Conservation (phyloP, 805 yeast species). For the Lipomyces starkeyi region DNA sequence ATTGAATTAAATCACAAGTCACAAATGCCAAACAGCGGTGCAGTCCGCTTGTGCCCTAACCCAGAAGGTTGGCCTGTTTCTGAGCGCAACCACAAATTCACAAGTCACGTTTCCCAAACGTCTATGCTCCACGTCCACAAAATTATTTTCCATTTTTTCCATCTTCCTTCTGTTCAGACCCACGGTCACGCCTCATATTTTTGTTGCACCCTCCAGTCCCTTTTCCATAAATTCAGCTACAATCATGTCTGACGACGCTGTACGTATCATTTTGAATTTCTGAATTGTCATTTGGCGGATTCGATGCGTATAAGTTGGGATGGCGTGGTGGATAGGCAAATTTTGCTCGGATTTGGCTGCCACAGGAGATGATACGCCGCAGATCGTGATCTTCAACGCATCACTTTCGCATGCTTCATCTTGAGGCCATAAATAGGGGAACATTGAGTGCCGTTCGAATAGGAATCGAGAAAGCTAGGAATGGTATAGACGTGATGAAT, state of each 20-base stretch:
- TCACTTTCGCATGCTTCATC: background rate
- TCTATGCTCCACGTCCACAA: constrained; percentile 1
- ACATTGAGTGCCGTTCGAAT: background rate
- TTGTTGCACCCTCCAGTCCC: constrained; percentile 9
- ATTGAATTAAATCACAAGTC: background rate
- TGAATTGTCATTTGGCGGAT: background rate
- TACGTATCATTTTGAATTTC: constrained; percentile 29
- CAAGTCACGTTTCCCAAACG: background rate
- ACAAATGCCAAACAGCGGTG: background rate
- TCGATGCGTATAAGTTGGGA: background rate
- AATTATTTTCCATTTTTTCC: constrained; percentile 17
- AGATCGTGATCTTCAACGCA: background rate
- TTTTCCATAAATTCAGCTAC: constrained; percentile 9
- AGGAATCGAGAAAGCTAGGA: background rate
- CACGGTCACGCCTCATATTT: background rate
- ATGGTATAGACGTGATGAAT: background rate
- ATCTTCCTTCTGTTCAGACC: constrained; percentile 16
- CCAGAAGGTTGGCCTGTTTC: background rate
- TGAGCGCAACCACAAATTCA: background rate
- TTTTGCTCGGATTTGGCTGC: background rate
- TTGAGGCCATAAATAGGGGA: background rate
- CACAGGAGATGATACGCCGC: too few relatives aligned
- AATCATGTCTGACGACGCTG: constrained; percentile 51
- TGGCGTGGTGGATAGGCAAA: background rate
- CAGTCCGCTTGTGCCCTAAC: background rate